These are phyloP conservation scores for Leccinum subrobustum DNA, from an alignment of 1,284 basidiomycete species.

Conservation along the genomic window DNA sequence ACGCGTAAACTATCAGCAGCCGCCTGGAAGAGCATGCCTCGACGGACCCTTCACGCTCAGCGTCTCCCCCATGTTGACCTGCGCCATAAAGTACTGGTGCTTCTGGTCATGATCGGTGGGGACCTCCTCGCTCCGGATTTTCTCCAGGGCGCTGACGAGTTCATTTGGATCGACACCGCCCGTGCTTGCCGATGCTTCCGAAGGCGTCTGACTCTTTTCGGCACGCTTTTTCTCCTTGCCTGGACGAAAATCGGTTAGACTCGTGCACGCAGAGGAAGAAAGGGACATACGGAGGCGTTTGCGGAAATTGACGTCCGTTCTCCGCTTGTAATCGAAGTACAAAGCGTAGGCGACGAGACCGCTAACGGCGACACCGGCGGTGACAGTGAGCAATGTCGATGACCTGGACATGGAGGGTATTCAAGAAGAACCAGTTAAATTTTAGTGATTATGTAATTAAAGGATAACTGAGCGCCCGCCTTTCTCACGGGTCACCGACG, in stretches of 20 bases:
- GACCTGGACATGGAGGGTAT: slow-evolving; percentile 40
- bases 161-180: slow-evolving; percentile 47
- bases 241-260: slow-evolving; percentile 34
- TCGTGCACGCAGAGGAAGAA: slow-evolving; percentile 7
- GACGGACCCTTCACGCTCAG: slow-evolving; percentile 73
- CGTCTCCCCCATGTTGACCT: slow-evolving; percentile 87
- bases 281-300: slow-evolving; percentile 79
- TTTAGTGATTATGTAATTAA: background rate
- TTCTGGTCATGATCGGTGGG: slow-evolving; percentile 72
- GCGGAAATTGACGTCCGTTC: slow-evolving; percentile 87
- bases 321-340: slow-evolving; percentile 95
- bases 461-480: slow-evolving; percentile 9
- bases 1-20: slow-evolving; percentile 2
- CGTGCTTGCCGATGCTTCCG: slow-evolving; percentile 40
- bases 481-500: slow-evolving; percentile 27
- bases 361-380: slow-evolving; percentile 62
- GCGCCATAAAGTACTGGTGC: slow-evolving; percentile 89
- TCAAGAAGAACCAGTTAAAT: background rate
- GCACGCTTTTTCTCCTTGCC: slow-evolving; percentile 91
- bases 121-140: slow-evolving; percentile 61
- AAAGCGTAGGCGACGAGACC: slow-evolving; percentile 77
- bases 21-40: background rate
- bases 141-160: slow-evolving; percentile 59
- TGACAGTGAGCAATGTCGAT: slow-evolving; percentile 51
- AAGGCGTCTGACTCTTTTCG: slow-evolving; percentile 72